Evolutionary conservation across 345 rosid genomes (phyloP).

Genomic region (Sonneratia alba): DNA sequence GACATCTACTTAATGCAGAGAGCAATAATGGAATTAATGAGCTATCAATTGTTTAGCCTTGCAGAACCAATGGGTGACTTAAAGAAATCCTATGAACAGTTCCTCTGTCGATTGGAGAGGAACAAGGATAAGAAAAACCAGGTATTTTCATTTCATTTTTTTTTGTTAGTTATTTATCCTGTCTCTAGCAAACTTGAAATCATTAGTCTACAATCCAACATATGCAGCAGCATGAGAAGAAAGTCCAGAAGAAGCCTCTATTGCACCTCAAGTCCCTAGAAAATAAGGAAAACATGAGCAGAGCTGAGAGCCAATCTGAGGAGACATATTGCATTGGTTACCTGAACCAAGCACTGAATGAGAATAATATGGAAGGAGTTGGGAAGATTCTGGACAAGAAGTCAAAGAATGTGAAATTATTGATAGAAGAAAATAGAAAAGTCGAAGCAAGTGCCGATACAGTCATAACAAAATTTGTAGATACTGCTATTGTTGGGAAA

Average conservation of each 20-base stretch:
- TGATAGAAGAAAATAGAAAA: conserved; percentile 8
- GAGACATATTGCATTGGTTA: background rate
- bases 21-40: background rate
- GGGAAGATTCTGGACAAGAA: conserved; percentile 9
- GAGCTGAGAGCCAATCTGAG: conserved; percentile 6
- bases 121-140: conserved; percentile 52
- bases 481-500: conserved; percentile 60
- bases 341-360: background rate
- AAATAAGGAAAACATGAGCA: conserved; percentile 19
- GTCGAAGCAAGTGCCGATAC: conserved; percentile 28
- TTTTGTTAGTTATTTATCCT: conserved; percentile 7
- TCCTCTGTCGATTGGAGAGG: conserved; percentile 64
- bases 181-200: background rate
- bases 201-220: conserved; percentile 11
- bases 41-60: conserved; percentile 35
- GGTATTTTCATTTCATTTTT: conserved; percentile 27
- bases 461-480: conserved; percentile 50
- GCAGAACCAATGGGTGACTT: conserved; percentile 84
- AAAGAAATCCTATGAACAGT: conserved; percentile 73
- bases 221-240: conserved; percentile 39
- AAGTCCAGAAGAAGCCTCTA: conserved; percentile 1
- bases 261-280: conserved; percentile 10
- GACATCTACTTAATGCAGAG: background rate
- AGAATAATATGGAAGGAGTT: background rate
- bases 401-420: conserved; percentile 4